Base-by-base conservation (phyloP, 139 green algal genomes). In the Chlorella sorokiniana region DNA sequence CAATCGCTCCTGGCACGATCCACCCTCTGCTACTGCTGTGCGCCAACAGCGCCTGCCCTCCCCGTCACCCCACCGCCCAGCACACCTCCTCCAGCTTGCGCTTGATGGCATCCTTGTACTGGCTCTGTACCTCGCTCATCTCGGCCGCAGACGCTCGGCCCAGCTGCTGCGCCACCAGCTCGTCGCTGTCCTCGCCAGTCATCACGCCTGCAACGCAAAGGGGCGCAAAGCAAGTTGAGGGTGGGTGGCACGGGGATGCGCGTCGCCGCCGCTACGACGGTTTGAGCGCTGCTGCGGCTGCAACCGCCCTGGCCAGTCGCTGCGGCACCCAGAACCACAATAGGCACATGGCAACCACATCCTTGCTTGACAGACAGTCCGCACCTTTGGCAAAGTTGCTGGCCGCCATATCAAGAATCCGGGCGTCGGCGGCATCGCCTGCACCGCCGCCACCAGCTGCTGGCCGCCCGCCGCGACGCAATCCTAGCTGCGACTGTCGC, bases 21-120 rank as follows among this genome's bases (percentile, higher is more conserved):
- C 31, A 9, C 56, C 41, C 31, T 38, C 25, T 56, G 38, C 68
- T 75, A 5, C 35, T 23, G 5, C 9, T 27, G 5, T 48, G 9
- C 33, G 6, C 31, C 35, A 4, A 42, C 18, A 22, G 63, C 63
- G 27, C 38, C 33, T 18, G 35, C n/a, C 5, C 37, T 7, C 37
- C 38, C 38, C 18, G 33, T 56, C 65, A 72, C 18, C 22, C 14
- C n/a, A 72, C 14, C 44, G 8, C 16, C 37, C 33, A 4, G 1
- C 82, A 18, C 51, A 93, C 88, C 88, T 91, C 48, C 81, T 81
- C 67, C 35, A 97, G 86, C 77, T 94, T 94, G 16, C 85, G 48
- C 82, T 94, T 95, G 69, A 97, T 83, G 67, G 92, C 95, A 33
- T 93, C 91, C 54, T 88, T 91, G 85, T 97, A 97, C 40, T 86